Percentiles rank a stretch among this genome's conserved stretches.
Conservation (phyloP, 805 yeast genomes). For the Yarrowia sp. region DNA sequence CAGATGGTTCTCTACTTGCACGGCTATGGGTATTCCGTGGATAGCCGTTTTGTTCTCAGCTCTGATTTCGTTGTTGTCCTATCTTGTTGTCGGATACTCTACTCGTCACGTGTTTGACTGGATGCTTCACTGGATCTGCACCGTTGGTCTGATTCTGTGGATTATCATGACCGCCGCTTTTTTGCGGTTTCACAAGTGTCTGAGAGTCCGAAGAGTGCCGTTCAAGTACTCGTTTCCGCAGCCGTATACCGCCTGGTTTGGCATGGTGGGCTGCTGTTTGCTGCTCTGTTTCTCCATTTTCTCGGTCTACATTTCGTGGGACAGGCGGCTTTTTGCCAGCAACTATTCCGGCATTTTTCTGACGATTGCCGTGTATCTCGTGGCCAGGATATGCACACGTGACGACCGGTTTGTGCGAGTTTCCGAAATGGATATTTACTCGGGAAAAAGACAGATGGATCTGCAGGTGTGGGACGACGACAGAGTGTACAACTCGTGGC, state of each 20-base stretch:
- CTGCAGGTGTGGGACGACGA: constrained; percentile 83
- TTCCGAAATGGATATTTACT: constrained; percentile 79
- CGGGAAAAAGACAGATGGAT: constrained; percentile 85
- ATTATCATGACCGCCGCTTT: constrained; percentile 70
- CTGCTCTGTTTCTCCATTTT: constrained; percentile 67
- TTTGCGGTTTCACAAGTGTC: constrained; percentile 68
- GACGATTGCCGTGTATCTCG: constrained; percentile 59
- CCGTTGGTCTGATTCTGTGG: constrained; percentile 84
- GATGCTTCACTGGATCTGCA: constrained; percentile 69
- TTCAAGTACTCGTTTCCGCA: constrained; percentile 52
- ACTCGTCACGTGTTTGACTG: constrained; percentile 72
- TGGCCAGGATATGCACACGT: constrained; percentile 56
- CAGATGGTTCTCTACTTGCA: constrained; percentile 63
- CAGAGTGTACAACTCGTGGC: constrained; percentile 45
- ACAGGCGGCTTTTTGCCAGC: constrained; percentile 64
- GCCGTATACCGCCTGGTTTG: constrained; percentile 71
- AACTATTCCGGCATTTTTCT: constrained; percentile 68
- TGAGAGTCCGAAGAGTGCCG: constrained; percentile 65
- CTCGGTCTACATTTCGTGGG: constrained; percentile 69
- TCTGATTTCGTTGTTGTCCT: constrained; percentile 65
- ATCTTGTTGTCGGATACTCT: constrained; percentile 61
- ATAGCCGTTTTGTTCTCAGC: constrained; percentile 70
- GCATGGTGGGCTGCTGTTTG: constrained; percentile 60
- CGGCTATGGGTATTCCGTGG: constrained; percentile 73
- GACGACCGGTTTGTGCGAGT: constrained; percentile 71